Evolutionary conservation across 2,329 filamentous ascomycete species (phyloP).

Genomic region (Colletotrichum sp.): DNA sequence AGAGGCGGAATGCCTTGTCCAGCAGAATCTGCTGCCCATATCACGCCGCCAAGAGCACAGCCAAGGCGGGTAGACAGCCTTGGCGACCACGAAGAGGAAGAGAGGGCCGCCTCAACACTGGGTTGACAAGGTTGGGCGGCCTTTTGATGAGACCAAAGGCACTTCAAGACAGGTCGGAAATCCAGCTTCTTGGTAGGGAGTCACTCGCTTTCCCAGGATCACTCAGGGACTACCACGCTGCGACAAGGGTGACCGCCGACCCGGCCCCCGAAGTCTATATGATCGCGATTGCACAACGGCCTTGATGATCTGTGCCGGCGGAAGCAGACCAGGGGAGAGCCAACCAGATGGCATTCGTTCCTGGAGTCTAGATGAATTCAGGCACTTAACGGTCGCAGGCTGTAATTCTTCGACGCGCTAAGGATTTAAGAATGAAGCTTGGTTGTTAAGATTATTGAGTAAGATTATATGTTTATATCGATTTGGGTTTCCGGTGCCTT

Average conservation of each 20-base stretch:
- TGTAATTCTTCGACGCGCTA: not conserved
- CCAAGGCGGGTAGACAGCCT: slow-evolving; percentile 1
- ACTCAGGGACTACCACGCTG: not conserved
- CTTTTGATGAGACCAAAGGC: slow-evolving; percentile 5
- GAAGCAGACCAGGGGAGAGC: not conserved
- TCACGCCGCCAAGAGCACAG: not conserved
- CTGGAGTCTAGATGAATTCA: not conserved
- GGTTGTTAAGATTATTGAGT: not conserved
- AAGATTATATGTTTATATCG: not conserved
- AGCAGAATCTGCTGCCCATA: not conserved
- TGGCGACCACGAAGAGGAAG: not conserved
- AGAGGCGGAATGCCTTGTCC: not conserved
- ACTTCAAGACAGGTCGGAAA: not conserved
- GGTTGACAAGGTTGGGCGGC: not conserved
- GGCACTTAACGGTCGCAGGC: not conserved
- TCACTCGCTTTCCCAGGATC: not conserved
- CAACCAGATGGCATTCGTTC: not conserved
- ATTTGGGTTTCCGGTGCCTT: not conserved
- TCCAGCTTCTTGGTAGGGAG: not conserved
- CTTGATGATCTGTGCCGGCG: not conserved
- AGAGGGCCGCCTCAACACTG: not conserved
- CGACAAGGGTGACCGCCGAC: not conserved
- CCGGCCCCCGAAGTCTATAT: not conserved
- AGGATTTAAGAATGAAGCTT: not conserved
- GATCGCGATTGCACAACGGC: not conserved